Evolutionary conservation across 805 yeast species (phyloP), one percentile per base, ranked within the genome.

Genomic region (Pichia gijzeniarum): DNA sequence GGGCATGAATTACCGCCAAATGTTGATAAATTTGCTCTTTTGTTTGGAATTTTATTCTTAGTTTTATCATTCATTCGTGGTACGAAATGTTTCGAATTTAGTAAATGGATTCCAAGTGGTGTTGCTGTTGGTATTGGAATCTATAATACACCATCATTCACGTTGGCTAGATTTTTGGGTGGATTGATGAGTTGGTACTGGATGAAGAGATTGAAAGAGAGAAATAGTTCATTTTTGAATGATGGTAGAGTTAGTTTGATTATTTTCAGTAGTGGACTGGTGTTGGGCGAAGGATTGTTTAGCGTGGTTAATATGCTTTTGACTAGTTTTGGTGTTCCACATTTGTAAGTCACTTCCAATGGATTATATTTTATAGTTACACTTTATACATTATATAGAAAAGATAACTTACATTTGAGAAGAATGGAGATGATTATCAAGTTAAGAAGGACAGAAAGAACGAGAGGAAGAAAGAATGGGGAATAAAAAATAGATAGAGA

Each of bases 71-170:
- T 89, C 31, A 53, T 80, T 16, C 80, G 80, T 50, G 44, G 50
- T n/a, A 35, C 28, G 7, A 41, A 33, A 27, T 45, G 45, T 19
- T 38, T 40, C 18, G 41, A 34, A 16, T 42, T 37, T 12, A 47
- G 45, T 6, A 33, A 18, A 25, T 86, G 74, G 66, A 65, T 91
- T 22, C 99, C 99, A 1, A 82, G 88, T 19, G 99, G 99, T 12
- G 95, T 93, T 22, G 97, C 99, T 2, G 96, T 90, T 16, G 99
- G 99, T 1, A 85, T 91, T 42, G 98, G 99, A 16, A 88, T 91
- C 50, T 93, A 91, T 63, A 93, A 93, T 61, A 74, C 90, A 0
- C 98, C 99, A 3, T 82, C 88, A 40, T 93, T 91, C 65, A 93
- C 98, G 0, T 69, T 91, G 38, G 98, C 98, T 1, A 72, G 99